Base-by-base conservation (phyloP, 1,139 yeast species). In the Hyphopichia wangnamkhiaoensis region DNA sequence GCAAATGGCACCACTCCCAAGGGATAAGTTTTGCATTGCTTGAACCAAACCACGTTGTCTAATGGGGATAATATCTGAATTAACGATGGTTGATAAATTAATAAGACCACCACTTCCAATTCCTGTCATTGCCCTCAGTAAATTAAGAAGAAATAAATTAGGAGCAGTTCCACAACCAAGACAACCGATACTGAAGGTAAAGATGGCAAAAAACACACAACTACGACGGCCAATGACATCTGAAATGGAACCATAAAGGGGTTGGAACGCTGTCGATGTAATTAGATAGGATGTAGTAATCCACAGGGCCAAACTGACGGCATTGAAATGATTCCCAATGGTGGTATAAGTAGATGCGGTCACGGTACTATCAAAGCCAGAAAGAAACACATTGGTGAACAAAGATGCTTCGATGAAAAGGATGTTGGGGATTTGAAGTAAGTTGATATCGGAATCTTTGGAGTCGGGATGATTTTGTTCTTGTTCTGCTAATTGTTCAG, bases 161-260 rank as follows among this genome's bases (percentile, higher is more conserved):
- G 50, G 39, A 4, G 56, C 41, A 12, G 46, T 4, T 15, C 44
- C 45, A 40, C 70, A 65, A 2, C 65, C 65, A 33, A 62, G 43
- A 45, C 70, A 69, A 4, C 74, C 71, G 9, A 46, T 16, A 4
- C 51, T 49, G 40, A 59, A 59, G 12, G 46, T 37, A 3, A 41
- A 34, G 31, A 53, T 48, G 5, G 63, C 60, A 44, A 58, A 57
- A 21, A 53, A 43, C 12, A 56, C 47, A 44, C 62, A 58, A 13
- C 37, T 38, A 42, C 73, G 72, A 37, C 84, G 54, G 1, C 82
- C 82, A 29, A 77, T 61, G n/a, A 79, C 61, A 45, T 77, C 82
- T 4, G 79, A 71, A 14, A 76, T 56, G 35, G 76, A 71, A 9
- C 82, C 82, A 44, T 75, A 78, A 18, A 77, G 45, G 10, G 64